Base-by-base conservation (phyloP, 108 stramenopile genomes). In the Discostella stelligeroides region DNA sequence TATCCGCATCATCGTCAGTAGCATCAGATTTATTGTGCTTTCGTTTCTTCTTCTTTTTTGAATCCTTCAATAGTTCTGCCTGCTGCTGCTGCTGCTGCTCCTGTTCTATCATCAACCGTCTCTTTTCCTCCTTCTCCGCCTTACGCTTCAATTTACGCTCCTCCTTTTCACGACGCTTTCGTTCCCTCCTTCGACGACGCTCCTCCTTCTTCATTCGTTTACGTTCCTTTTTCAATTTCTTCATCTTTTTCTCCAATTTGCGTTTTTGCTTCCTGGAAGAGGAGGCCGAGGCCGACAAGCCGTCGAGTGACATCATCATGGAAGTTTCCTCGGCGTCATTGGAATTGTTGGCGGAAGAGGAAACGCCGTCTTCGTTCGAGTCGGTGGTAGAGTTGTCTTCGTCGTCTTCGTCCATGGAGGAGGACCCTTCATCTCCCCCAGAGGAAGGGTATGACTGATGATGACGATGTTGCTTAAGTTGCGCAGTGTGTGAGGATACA, bases 221-320 rank as follows among this genome's bases (percentile, higher is more conserved):
- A 29, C 41, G 57, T 47, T 55, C 70, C 17, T 59, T 70, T 43
- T 49, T 45, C 38, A 10, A 24, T 28, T 13, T n/a, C n/a, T 7
- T 7, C 55, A 11, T 15, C 40, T 14, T n/a, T 41, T 42, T 21
- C 54, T 56, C 5, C 64, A 72, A 29, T 39, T 60, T 53, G 30
- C 55, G 21, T 14, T 67, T 23, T 15, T 72, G 41, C 15, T 46
- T 45, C 20, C 64, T 75, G 46, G 60, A 57, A 24, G 67, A 68
- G 17, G 68, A 54, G 51, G 73, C 79, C 11, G 67, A 61, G 25
- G 79, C 63, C 9, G 70, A 71, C 39, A 78, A 78, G 28, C 77
- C 77, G 50, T 78, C 77, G 11, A 56, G 1, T 1, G 55, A 30
- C 0, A n/a, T n/a, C n/a, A n/a, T n/a, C n/a, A n/a, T n/a, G n/a